phyloP scores from a whole-genome alignment of 768 basidiomycete species.

The Russula sp. region DNA sequence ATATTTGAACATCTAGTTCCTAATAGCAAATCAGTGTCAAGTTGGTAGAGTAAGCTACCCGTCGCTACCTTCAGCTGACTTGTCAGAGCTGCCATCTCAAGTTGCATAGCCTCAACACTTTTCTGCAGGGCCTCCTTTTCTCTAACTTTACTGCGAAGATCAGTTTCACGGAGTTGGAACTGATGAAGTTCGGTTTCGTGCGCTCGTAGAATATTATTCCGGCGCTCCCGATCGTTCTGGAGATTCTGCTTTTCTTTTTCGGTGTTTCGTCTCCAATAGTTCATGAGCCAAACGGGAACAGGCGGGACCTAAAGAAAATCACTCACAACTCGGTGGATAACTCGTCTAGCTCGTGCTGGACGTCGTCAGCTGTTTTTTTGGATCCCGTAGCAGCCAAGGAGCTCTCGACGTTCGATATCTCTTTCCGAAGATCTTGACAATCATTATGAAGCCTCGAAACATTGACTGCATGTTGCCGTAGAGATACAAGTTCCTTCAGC shows the following conservation, averaged over 20 bases:
- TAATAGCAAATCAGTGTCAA: slow-evolving; percentile 28
- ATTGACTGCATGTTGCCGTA: slow-evolving; percentile 57
- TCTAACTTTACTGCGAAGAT: slow-evolving; percentile 49
- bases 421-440: slow-evolving; percentile 50
- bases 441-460: slow-evolving; percentile 57
- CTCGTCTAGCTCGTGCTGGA: slow-evolving; percentile 68
- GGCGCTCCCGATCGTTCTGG: slow-evolving; percentile 56
- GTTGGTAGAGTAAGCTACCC: background rate
- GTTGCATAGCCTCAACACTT: slow-evolving; percentile 50
- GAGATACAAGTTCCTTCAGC: slow-evolving; percentile 48
- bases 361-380: slow-evolving; percentile 76
- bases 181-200: slow-evolving; percentile 56
- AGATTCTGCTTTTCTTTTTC: slow-evolving; percentile 59
- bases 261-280: slow-evolving; percentile 46
- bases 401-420: slow-evolving; percentile 58
- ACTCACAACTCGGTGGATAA: slow-evolving; percentile 62
- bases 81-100: slow-evolving; percentile 44
- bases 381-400: slow-evolving; percentile 69
- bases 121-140: slow-evolving; percentile 54
- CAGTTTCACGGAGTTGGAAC: slow-evolving; percentile 56
- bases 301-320: background rate
- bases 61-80: slow-evolving; percentile 45
- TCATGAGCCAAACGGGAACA: background rate
- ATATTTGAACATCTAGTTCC: slow-evolving; percentile 59
- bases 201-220: slow-evolving; percentile 44